Conservation (phyloP, 176 grass and related monocot species). For the Thalia dealbata region DNA sequence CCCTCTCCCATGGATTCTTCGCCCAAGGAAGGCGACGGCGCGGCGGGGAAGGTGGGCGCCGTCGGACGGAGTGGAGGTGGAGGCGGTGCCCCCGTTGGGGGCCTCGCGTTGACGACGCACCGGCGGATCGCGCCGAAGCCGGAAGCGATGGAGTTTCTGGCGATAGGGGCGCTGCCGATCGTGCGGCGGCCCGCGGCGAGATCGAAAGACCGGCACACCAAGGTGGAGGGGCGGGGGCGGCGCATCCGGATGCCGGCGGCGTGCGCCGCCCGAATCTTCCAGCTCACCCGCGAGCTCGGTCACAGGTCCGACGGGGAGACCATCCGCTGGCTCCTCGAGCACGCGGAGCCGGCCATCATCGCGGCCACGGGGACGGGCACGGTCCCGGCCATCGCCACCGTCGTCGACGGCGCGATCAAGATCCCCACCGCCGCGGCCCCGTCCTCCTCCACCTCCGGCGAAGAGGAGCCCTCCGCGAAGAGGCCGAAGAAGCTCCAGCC, state of each 20-base stretch:
- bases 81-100: constrained; percentile 2
- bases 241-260: constrained; percentile 73
- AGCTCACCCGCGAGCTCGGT: constrained; percentile 60
- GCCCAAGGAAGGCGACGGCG: neutral
- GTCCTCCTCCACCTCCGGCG: constrained; percentile 25
- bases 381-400: constrained; percentile 60
- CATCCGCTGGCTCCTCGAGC: constrained; percentile 79
- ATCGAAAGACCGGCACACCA: constrained; percentile 70
- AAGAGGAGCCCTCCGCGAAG: constrained; percentile 24
- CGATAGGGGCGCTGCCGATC: constrained; percentile 33
- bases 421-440: constrained; percentile 41
- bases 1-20: neutral
- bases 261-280: constrained; percentile 53
- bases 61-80: neutral
- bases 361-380: constrained; percentile 79
- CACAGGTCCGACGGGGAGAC: constrained; percentile 86
- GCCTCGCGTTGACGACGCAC: constrained; percentile 17
- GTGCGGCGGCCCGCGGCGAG: constrained; percentile 36
- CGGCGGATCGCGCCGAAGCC: constrained; percentile 47
- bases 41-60: neutral
- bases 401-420: constrained; percentile 58
- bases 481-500: constrained; percentile 72
- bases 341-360: constrained; percentile 74
- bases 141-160: constrained; percentile 47
- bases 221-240: constrained; percentile 83